phyloP scores from a whole-genome alignment of 1,139 yeast genomes.

The Hanseniaspora sp. region DNA sequence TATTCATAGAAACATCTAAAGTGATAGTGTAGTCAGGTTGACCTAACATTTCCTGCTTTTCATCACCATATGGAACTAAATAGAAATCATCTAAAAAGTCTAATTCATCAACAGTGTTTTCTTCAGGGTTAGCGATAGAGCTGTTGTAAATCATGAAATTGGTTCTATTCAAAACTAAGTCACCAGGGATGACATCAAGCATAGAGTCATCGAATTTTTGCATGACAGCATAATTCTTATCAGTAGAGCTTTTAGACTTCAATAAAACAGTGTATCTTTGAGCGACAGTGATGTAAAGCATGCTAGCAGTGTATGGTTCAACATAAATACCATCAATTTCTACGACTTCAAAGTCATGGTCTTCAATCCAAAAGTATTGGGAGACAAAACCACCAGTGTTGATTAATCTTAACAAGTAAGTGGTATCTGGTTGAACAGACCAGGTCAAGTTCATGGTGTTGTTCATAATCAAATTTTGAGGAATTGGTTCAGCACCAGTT shows the following conservation, averaged over 20 bases:
- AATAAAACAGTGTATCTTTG: slow-evolving; percentile 69
- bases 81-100: slow-evolving; percentile 55
- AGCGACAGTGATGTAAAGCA: slow-evolving; percentile 60
- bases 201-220: slow-evolving; percentile 65
- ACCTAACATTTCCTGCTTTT: slow-evolving; percentile 40
- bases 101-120: slow-evolving; percentile 36
- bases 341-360: slow-evolving; percentile 66
- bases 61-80: slow-evolving; percentile 42
- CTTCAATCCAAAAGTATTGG: slow-evolving; percentile 76
- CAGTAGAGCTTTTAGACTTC: slow-evolving; percentile 51
- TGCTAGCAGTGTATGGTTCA: slow-evolving; percentile 50
- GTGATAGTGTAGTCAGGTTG: slow-evolving; percentile 59
- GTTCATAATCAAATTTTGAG: slow-evolving; percentile 65
- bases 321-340: slow-evolving; percentile 75
- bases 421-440: slow-evolving; percentile 64
- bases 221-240: slow-evolving; percentile 63
- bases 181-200: slow-evolving; percentile 63
- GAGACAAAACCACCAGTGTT: slow-evolving; percentile 83
- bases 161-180: slow-evolving; percentile 56
- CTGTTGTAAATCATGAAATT: slow-evolving; percentile 55
- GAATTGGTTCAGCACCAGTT: slow-evolving; percentile 94
- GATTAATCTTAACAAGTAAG: slow-evolving; percentile 65
- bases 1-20: slow-evolving; percentile 64
- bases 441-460: slow-evolving; percentile 63
- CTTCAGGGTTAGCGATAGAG: slow-evolving; percentile 37